A percentile compares a stretch with the other conserved stretches of the same genome.
Evolutionary conservation across 164 flowering plant genomes (phyloP).

Genomic region (Umbilicus rupestris): DNA sequence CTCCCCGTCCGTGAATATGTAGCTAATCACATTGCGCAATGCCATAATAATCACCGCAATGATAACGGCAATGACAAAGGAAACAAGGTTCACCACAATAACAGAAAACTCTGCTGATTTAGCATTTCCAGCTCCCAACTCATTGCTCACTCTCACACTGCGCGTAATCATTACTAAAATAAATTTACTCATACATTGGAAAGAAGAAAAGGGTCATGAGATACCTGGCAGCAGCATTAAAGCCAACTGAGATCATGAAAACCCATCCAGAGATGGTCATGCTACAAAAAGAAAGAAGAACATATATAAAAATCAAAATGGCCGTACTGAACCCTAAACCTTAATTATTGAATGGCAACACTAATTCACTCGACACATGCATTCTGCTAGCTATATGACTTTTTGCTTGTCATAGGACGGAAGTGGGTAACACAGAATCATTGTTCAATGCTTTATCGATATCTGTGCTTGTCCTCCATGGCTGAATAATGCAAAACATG

Average conservation of each 20-base stretch:
- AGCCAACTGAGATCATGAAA: constrained; percentile 52
- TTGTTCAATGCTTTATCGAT: too few relatives aligned
- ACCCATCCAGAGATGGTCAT: constrained; percentile 35
- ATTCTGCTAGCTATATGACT: too few relatives aligned
- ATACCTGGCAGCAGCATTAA: constrained; percentile 69
- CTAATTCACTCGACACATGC: too few relatives aligned
- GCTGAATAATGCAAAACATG: too few relatives aligned
- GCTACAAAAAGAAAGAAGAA: constrained; percentile 40
- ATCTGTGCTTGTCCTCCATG: too few relatives aligned
- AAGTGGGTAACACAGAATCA: too few relatives aligned
- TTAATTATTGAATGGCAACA: too few relatives aligned
- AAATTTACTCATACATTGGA: neutral
- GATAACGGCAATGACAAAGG: constrained; percentile 29
- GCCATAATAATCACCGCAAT: constrained; percentile 28
- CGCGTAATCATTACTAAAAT: neutral
- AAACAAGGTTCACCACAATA: constrained; percentile 25
- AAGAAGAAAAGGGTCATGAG: neutral
- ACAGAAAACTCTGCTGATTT: constrained; percentile 48
- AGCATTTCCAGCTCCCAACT: constrained; percentile 55
- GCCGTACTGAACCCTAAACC: too few relatives aligned
- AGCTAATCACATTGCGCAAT: constrained; percentile 46
- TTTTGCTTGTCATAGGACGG: too few relatives aligned
- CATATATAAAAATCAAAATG: too few relatives aligned
- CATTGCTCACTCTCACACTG: constrained; percentile 63
- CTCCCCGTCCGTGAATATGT: constrained; percentile 44